Percentiles rank a stretch among this genome's conserved stretches.
Evolutionary conservation across 257 asterid species (phyloP).

Genomic region (Lantana camara): DNA sequence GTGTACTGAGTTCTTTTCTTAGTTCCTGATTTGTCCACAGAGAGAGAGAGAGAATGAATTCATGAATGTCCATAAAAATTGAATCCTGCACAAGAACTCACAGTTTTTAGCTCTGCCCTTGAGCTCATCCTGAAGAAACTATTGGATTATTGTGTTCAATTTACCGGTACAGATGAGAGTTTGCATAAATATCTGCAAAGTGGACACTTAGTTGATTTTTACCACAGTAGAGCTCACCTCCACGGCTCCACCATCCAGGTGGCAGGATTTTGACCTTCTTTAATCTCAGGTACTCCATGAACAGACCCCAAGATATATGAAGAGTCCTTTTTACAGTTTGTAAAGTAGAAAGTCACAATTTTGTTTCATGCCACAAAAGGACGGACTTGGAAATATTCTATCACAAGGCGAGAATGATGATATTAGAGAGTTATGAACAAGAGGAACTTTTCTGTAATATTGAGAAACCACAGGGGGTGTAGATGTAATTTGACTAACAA

Average conservation of each 20-base stretch:
- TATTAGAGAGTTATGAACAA: too few species aligned
- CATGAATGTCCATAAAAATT: too few species aligned
- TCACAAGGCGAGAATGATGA: constrained; percentile 1
- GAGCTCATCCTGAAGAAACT: too few species aligned
- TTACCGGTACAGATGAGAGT: constrained; percentile 13
- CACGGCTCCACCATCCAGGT: constrained; percentile 39
- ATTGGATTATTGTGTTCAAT: not conserved
- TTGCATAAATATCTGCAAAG: constrained; percentile 29
- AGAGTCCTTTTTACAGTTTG: too few species aligned
- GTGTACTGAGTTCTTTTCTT: constrained; percentile 2
- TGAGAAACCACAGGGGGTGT: too few species aligned
- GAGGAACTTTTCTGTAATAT: too few species aligned
- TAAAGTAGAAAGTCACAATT: too few species aligned
- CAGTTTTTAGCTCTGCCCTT: too few species aligned
- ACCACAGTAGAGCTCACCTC: constrained; percentile 27
- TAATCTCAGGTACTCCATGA: constrained; percentile 29
- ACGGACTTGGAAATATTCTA: constrained; percentile 25
- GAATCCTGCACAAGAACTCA: too few species aligned
- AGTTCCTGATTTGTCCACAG: constrained; percentile 8
- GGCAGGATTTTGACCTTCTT: constrained; percentile 33
- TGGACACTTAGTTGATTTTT: constrained; percentile 25
- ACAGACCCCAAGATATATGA: not conserved
- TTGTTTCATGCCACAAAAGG: too few species aligned
- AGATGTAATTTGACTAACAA: too few species aligned
- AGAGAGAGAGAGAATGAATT: too few species aligned